Base-by-base conservation (phyloP, 2,329 filamentous ascomycete genomes). In the Corinectria fuckeliana region DNA sequence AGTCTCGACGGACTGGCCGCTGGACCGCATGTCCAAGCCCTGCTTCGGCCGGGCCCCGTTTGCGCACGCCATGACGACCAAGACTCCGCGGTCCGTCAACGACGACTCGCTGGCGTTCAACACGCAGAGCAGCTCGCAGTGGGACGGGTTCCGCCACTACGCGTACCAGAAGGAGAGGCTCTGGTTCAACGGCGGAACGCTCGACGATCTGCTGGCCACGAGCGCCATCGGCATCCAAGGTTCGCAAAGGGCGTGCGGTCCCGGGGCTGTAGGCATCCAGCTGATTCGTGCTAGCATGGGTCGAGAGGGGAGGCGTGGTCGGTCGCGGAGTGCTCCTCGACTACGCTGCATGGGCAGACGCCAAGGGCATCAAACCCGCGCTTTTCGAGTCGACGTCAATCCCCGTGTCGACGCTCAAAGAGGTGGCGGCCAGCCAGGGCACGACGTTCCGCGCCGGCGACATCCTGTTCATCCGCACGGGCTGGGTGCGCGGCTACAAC, bases 381-480 rank as follows among this genome's bases (percentile, higher is more conserved):
- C 76, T 21, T 74, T 84, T 64, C 75, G 79, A 28, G 66, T 73
- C 16, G 73, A 81, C 66, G 66, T 72, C 25, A 72, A 50, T 69
- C 81, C 39, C 70, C 70, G 36, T 65, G 69, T 3, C 13, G 9
- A 21, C 70, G 48, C 64, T 79, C 0, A 56, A 71, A 1, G 68
- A 73, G 3, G 70, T 78, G 5, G 80, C 80, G 1, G 63, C 72
- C 7, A 76, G 79, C 53, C 75, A 74, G 47, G 73, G 76, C 5
- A 74, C 82, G n/a, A 74, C 69, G 0, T 82, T 85, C 47, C 74
- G 75, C 39, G 74, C 72, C 2, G 84, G 83, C 2, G 84, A 85
- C 54, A 80, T 85, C n/a, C 73, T 86, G 6, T 78, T 86, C 56
- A 42, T 87, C 25, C 79, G 85, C 14, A 81, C 80, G 0, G 85